Evolutionary conservation across 495 filamentous ascomycete species (phyloP).

Genomic region (Bryoglossum gracile): DNA sequence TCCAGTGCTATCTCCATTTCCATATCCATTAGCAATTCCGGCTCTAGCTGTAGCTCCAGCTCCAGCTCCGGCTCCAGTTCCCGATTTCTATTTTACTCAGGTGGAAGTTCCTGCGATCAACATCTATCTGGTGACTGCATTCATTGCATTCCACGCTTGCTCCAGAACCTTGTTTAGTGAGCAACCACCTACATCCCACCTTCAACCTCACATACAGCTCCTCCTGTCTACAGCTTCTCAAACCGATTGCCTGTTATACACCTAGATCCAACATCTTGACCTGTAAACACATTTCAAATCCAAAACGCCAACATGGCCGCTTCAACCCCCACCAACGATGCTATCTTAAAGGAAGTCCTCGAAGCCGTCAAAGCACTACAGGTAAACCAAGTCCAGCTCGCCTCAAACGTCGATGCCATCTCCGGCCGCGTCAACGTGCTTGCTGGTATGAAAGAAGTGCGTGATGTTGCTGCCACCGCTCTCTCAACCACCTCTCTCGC

Average conservation of each 20-base stretch:
- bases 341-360: slow-evolving; percentile 28
- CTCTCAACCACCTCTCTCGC: neutral
- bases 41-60: too few species aligned
- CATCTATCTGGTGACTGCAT: neutral
- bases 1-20: too few species aligned
- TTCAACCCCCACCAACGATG: slow-evolving; percentile 19
- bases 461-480: slow-evolving; percentile 33
- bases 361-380: slow-evolving; percentile 25
- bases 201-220: neutral
- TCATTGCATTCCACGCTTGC: neutral
- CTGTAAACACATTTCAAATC: neutral
- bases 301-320: slow-evolving; percentile 16
- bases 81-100: too few species aligned
- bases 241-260: neutral
- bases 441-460: slow-evolving; percentile 46
- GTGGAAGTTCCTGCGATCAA: too few species aligned
- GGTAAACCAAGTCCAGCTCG: slow-evolving; percentile 44
- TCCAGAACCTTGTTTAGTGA: neutral
- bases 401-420: slow-evolving; percentile 56
- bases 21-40: too few species aligned
- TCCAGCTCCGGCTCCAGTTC: too few species aligned
- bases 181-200: slow-evolving; percentile 2
- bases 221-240: neutral
- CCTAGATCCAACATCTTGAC: neutral
- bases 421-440: slow-evolving; percentile 58